phyloP scores from a whole-genome alignment of 495 filamentous ascomycete species.

The Podospora conica region DNA sequence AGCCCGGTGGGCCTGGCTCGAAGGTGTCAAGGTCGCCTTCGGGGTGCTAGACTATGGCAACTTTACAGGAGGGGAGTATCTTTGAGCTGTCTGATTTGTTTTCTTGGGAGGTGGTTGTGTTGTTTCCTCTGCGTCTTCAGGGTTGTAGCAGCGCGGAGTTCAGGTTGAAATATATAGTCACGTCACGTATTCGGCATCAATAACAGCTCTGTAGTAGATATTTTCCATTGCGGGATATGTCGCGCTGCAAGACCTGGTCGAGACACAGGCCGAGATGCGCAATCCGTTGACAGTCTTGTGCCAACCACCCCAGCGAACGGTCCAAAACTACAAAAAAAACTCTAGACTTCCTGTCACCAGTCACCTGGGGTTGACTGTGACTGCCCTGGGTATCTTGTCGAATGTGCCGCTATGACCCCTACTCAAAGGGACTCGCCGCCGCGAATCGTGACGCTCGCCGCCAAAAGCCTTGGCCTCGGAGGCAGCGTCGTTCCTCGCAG shows the following conservation, averaged over 20 bases:
- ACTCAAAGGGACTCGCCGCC: constrained; percentile 13
- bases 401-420: constrained; percentile 18
- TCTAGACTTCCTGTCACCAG: constrained; percentile 3
- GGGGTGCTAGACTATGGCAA: constrained; percentile 28
- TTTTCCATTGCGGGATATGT: not conserved
- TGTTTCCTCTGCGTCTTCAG: not conserved
- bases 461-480: constrained; percentile 8
- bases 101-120: not conserved
- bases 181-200: not conserved
- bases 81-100: not conserved
- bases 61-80: constrained; percentile 19
- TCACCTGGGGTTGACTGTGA: constrained; percentile 13
- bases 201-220: not conserved
- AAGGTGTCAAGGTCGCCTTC: constrained; percentile 15
- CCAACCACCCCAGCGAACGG: constrained; percentile 18
- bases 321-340: constrained; percentile 18
- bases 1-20: constrained; percentile 41
- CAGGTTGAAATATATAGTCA: not conserved
- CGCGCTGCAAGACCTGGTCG: not conserved
- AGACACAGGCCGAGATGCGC: constrained; percentile 13
- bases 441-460: constrained; percentile 10
- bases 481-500: constrained; percentile 13
- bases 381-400: constrained; percentile 29
- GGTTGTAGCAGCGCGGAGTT: constrained; percentile 5
- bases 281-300: constrained; percentile 13